Evolutionary conservation across 108 stramenopile species (phyloP).

Genomic region (Pseudonitzschia pungens): DNA sequence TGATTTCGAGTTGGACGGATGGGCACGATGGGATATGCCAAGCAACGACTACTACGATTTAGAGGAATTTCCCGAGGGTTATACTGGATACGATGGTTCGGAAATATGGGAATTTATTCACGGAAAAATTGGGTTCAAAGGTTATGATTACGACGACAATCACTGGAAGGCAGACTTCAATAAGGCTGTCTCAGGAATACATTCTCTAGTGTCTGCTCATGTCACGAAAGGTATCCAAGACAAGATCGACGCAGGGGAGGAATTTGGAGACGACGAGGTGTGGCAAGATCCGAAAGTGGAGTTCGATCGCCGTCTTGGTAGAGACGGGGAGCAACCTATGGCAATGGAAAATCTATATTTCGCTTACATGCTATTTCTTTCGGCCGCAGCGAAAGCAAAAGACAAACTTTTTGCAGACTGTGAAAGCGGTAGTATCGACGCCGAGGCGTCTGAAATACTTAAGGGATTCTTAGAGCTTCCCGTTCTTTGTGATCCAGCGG

Average conservation of each 20-base stretch:
- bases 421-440: slow-evolving; percentile 54
- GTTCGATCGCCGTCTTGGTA: slow-evolving; percentile 69
- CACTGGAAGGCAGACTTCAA: slow-evolving; percentile 92
- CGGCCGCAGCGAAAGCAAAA: slow-evolving; percentile 76
- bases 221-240: slow-evolving; percentile 72
- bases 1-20: slow-evolving; percentile 83
- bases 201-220: slow-evolving; percentile 82
- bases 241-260: slow-evolving; percentile 55
- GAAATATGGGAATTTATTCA: slow-evolving; percentile 87
- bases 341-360: slow-evolving; percentile 95
- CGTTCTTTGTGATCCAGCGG: slow-evolving; percentile 54
- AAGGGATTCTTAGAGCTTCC: slow-evolving; percentile 52
- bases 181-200: slow-evolving; percentile 83
- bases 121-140: slow-evolving; percentile 68
- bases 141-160: slow-evolving; percentile 69
- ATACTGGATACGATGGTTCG: slow-evolving; percentile 85
- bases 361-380: slow-evolving; percentile 87
- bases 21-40: slow-evolving; percentile 92
- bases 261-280: slow-evolving; percentile 44
- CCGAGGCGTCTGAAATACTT: slow-evolving; percentile 33
- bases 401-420: slow-evolving; percentile 72
- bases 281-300: slow-evolving; percentile 79
- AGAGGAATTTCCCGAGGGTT: slow-evolving; percentile 76
- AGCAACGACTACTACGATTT: slow-evolving; percentile 88
- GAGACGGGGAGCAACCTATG: slow-evolving; percentile 74